Conservation (phyloP, 139 green algal genomes). For the Coelastrella sp. region DNA sequence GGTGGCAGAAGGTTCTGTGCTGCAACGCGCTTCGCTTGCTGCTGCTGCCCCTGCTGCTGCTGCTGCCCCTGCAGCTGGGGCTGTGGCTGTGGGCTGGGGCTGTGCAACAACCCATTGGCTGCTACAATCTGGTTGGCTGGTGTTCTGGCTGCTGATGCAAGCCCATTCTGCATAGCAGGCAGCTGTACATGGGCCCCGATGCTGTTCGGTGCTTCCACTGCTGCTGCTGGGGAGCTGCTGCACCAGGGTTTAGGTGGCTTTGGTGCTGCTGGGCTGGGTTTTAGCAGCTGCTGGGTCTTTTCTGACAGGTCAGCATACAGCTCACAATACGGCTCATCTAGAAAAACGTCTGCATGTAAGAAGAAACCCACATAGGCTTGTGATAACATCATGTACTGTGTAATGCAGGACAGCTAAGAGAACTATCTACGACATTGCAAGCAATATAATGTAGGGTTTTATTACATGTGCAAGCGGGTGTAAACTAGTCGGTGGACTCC, state of each 20-base stretch:
- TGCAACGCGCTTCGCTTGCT: background rate
- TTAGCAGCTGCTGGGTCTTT: background rate
- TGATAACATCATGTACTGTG: no score
- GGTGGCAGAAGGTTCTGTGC: no score
- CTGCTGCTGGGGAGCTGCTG: background rate
- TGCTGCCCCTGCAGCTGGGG: background rate
- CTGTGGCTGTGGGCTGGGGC: background rate
- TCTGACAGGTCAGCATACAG: background rate
- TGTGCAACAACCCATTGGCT: background rate
- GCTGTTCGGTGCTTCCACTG: background rate
- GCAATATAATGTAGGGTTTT: no score
- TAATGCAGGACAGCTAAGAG: no score
- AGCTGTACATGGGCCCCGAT: background rate
- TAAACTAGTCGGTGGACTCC: no score
- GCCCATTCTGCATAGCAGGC: background rate
- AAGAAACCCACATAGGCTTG: no score
- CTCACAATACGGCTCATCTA: background rate
- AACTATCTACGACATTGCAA: no score
- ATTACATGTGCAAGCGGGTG: no score
- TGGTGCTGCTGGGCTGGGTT: slow-evolving; percentile 2
- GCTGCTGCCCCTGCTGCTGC: slow-evolving; percentile 6
- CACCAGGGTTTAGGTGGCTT: slow-evolving; percentile 1
- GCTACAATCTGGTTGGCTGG: background rate
- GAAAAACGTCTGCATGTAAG: background rate
- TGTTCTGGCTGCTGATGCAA: background rate